phyloP scores from a whole-genome alignment of 1,284 basidiomycete genomes.

The Fomitopsis pinicola region DNA sequence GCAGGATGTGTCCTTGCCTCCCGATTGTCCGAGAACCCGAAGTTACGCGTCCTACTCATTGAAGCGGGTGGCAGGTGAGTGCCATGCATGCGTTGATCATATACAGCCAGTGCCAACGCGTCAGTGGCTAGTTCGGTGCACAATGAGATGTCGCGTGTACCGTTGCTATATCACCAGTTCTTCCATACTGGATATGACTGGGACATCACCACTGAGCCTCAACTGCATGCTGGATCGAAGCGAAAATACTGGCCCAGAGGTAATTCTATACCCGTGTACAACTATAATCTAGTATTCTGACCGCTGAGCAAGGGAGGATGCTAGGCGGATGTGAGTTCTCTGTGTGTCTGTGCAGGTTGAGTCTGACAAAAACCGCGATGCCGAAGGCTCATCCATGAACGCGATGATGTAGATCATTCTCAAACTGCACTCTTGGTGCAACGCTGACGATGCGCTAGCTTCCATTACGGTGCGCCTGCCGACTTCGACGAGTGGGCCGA shows the following conservation, averaged over 20 bases:
- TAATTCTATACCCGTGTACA: conserved; percentile 17
- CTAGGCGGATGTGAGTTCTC: conserved; percentile 62
- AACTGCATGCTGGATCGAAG: conserved; percentile 40
- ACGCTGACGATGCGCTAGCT: conserved; percentile 33
- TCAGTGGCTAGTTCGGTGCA: conserved; percentile 15
- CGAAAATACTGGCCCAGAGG: conserved; percentile 60
- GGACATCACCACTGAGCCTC: conserved; percentile 50
- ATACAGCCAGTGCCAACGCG: neutral
- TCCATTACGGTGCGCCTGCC: conserved; percentile 61
- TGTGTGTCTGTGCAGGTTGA: neutral
- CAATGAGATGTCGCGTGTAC: conserved; percentile 19
- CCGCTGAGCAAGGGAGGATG: conserved; percentile 45
- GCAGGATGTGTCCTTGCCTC: conserved; percentile 66
- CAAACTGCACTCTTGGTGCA: neutral
- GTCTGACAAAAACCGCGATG: too few relatives aligned
- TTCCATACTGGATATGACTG: conserved; percentile 45
- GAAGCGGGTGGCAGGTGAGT: conserved; percentile 63
- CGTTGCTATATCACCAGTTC: conserved; percentile 25
- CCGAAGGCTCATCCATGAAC: conserved; percentile 58
- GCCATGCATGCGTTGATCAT: neutral
- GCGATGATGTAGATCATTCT: conserved; percentile 49
- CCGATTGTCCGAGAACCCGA: conserved; percentile 56
- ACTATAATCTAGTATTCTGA: neutral
- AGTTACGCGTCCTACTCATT: conserved; percentile 52
- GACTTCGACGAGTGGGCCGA: conserved; percentile 68